phyloP scores from a whole-genome alignment of 768 basidiomycete genomes.

The Podaxis pistillaris region DNA sequence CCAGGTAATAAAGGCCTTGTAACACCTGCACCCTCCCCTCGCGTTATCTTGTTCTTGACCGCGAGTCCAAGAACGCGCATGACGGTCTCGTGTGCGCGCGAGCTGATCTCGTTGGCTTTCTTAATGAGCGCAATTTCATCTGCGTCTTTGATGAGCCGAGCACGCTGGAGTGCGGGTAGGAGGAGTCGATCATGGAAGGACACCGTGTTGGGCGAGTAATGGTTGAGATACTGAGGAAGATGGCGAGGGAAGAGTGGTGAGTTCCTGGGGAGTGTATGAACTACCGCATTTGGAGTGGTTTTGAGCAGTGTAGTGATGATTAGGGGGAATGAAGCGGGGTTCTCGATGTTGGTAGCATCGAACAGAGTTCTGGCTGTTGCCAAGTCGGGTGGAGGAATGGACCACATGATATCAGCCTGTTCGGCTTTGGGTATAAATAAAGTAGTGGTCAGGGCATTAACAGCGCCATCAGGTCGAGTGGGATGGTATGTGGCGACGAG shows the following conservation, averaged over 20 bases:
- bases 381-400: conserved; percentile 70
- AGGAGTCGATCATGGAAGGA: conserved; percentile 62
- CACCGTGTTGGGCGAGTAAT: conserved; percentile 32
- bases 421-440: conserved; percentile 81
- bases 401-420: conserved; percentile 83
- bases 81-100: conserved; percentile 85
- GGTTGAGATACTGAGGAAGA: conserved; percentile 38
- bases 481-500: conserved; percentile 56
- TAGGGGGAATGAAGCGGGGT: conserved; percentile 43
- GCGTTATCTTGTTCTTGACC: conserved; percentile 54
- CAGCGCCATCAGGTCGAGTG: conserved; percentile 28
- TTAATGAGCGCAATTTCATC: conserved; percentile 74
- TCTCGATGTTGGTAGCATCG: conserved; percentile 59
- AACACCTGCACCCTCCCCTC: conserved; percentile 41
- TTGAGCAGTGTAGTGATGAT: conserved; percentile 47
- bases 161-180: conserved; percentile 73
- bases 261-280: conserved; percentile 62
- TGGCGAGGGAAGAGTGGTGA: conserved; percentile 53
- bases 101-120: conserved; percentile 83
- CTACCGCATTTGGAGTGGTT: conserved; percentile 50
- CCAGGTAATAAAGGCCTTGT: conserved; percentile 59
- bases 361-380: conserved; percentile 50
- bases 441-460: conserved; percentile 45
- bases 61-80: conserved; percentile 87
- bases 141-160: conserved; percentile 75